Base-by-base conservation (phyloP, 169 alveolate genomes). In the Plasmodium reichenowi region DNA sequence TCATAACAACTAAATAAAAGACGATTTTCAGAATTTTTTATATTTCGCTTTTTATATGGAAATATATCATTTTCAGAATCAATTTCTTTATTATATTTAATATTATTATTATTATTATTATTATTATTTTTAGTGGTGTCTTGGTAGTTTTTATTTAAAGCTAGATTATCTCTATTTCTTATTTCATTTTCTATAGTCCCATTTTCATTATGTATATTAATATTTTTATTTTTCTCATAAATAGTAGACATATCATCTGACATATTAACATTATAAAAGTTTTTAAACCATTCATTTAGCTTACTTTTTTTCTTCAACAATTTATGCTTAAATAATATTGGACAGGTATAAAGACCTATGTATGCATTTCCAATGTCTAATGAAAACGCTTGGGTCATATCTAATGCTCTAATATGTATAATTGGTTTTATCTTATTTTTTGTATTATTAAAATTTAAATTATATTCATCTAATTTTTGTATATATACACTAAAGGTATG, bases 371-470 rank as follows among this genome's bases (percentile, higher is more conserved):
- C 92, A 32, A 86, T 71, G 24, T 86, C 88, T 38, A 86, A 54
- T 43, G 92, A 22, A 64, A 86, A 86, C 7, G 92, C 92, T 62
- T 86, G 92, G 8, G 92, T 86, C 92, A 86, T 86, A 54, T 86
- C 92, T 72, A 86, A 38, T 10, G 92, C 92, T 54, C 92, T 70
- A 15, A 86, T 72, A 59, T 86, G 87, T 26, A 86, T 86, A 86
- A 86, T 86, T 59, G 92, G 92, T 56, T 72, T 86, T 60, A 86
- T 86, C 48, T 86, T 86, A 86, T 86, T 86, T 56, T 86, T 86
- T 66, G 75, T 75, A 54, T 58, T 72, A 86, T 71, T 86, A 13
- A 48, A 17, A 9, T 60, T 32, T 22, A 86, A 20, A 56, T 71
- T 86, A 29, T 86, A 86, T 45, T 86, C 92, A 72, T 86, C 92